These are phyloP conservation scores for Flueggea neowawraea DNA, from an alignment of 441 rosid species.

Conservation along the genomic window DNA sequence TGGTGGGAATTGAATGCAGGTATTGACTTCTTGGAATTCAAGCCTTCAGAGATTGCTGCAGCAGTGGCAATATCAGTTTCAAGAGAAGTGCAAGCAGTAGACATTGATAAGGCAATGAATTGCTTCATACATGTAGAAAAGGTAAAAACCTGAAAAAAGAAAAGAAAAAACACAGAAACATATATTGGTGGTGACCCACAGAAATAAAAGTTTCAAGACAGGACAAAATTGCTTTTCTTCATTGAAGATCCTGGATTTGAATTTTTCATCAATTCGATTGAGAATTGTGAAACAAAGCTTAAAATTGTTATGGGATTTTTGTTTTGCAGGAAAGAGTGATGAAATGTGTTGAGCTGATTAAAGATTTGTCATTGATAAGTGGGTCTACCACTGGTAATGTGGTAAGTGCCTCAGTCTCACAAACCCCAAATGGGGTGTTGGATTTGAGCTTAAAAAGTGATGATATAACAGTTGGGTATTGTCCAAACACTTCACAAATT, in stretches of 20 bases:
- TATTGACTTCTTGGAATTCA: conserved; percentile 63
- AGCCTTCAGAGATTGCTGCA: conserved; percentile 72
- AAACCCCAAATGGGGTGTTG: conserved; percentile 63
- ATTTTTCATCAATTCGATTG: conserved; percentile 14
- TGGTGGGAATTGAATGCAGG: conserved; percentile 45
- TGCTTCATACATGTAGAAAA: conserved; percentile 33
- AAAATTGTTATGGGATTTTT: conserved; percentile 7
- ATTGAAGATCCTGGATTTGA: conserved; percentile 5
- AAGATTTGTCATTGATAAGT: conserved; percentile 29
- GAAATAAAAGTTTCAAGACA: conserved; percentile 7
- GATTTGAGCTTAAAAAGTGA: conserved; percentile 62
- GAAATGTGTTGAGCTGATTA: conserved; percentile 36
- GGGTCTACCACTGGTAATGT: conserved; percentile 16
- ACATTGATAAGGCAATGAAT: conserved; percentile 40
- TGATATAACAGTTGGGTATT: conserved; percentile 35
- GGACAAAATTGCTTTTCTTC: conserved; percentile 16
- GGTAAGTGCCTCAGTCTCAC: conserved; percentile 20
- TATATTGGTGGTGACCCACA: conserved; percentile 8
- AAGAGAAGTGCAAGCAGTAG: conserved; percentile 34
- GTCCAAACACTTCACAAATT: conserved; percentile 33
- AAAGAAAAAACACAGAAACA: not conserved
- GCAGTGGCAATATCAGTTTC: conserved; percentile 52
- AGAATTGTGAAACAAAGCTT: not conserved
- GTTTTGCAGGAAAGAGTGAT: conserved; percentile 44
- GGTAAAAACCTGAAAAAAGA: conserved; percentile 27